These are phyloP conservation scores for Gleditsia sinensis DNA, from an alignment of 306 rosid species.

Conservation along the genomic window DNA sequence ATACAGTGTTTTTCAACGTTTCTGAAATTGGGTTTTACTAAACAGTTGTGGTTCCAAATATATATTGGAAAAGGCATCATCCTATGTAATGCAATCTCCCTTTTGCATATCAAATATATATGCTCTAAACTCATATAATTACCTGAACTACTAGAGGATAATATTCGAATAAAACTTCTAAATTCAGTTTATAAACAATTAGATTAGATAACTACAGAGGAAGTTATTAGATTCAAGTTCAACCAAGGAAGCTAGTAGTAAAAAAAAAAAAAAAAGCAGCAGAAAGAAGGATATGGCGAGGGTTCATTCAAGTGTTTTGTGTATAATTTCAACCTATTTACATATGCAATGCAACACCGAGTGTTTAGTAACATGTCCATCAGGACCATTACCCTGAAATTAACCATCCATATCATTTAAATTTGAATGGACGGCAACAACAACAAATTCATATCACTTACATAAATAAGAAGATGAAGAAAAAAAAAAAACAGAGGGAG, in stretches of 20 bases:
- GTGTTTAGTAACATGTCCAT: not conserved
- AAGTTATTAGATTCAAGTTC: not conserved
- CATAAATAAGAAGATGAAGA: too few relatives aligned
- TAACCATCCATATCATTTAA: conserved; percentile 4
- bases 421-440: not conserved
- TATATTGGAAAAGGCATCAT: too few relatives aligned
- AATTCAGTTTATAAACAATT: not conserved
- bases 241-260: not conserved
- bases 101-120: too few relatives aligned
- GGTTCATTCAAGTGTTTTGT: not conserved
- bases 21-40: not conserved
- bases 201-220: not conserved
- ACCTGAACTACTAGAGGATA: not conserved
- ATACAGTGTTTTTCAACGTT: not conserved
- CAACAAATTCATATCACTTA: too few relatives aligned
- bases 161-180: not conserved
- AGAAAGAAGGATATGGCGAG: too few relatives aligned
- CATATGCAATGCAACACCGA: not conserved
- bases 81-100: too few relatives aligned
- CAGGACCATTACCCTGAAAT: not conserved
- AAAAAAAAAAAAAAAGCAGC: not conserved
- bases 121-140: not conserved
- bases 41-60: not conserved
- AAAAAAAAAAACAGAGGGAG: too few relatives aligned
- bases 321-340: not conserved